Base-by-base conservation (phyloP, 345 rosid species). In the Limnanthes douglasii region DNA sequence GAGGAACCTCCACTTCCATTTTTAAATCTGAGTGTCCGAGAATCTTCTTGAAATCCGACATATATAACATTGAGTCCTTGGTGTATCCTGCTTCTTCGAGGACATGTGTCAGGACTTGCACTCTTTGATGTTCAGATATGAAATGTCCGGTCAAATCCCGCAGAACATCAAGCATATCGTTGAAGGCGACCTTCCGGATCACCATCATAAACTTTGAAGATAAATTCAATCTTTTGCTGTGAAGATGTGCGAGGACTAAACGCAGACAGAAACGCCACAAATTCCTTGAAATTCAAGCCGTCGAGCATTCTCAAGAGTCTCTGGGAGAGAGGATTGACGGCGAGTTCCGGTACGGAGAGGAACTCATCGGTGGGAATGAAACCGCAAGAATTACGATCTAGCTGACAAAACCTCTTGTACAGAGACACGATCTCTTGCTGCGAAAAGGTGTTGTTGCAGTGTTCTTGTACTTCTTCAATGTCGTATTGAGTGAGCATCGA, bases 401-500 rank as follows among this genome's bases (percentile, higher is more conserved):
- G 60, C 57, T 80, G 96, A 48, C 93, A 76, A 45, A 85, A 85
- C 41, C 96, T 61, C 60, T 76, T 57, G 54, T 85, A 85, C 27
- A 85, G 50, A 13, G 93, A 76, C 5, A 85, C 70, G 22, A 69
- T 85, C 58, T 85, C 96, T 51, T 69, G 93, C 72, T 85, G 90
- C 31, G 82, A 76, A 65, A 80, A 93, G 79, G 62, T 50, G 39
- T 72, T 48, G 48, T 66, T 56, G 39, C 93, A 84, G 51, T 78
- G 78, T 11, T 67, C 55, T 40, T 84, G 95, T 4, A 84, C 95
- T 61, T 84, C 95, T 61, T 84, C 95, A 31, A 84, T 84, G 57
- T 84, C 95, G 69, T 84, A 84, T 37, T 78, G 95, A 26, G 93
- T 84, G 39, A 84, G 74, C 84, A 84, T 78, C 39, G 95, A 84